Base-by-base conservation (phyloP, 1,284 basidiomycete species). In the Neolentinus lepideus region DNA sequence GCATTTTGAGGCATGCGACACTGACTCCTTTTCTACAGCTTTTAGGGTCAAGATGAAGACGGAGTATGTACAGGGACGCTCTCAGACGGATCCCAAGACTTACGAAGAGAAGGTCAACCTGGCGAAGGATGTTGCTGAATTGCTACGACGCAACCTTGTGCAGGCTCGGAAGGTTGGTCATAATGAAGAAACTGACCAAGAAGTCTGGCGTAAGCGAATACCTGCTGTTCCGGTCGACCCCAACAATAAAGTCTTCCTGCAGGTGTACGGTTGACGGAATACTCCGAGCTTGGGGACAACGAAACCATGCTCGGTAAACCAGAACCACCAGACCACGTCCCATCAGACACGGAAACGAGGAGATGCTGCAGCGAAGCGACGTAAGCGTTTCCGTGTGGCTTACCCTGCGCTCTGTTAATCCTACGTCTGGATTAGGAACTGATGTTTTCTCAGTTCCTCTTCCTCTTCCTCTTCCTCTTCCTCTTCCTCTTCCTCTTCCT, bases 201-300 rank as follows among this genome's bases (percentile, higher is more conserved):
- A 80, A 10, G 71, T 75, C 22, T 90, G 83, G 77, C 75, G 88
- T 89, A 62, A 55, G 76, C 67, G 16, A 43, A 43, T 6, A 3
- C 24, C 50, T 60, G 43, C n/a, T 43, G 19, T n/a, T 43, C n/a
- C n/a, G n/a, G n/a, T n/a, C n/a, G 38, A 9, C 38, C 16, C 38
- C 6, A 43, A 22, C 14, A 14, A 3, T 38, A 43, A 43, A 6
- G 4, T 16, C n/a, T 16, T 6, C 8, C 38, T 43, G 2, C 58
- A 90, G 89, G 75, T 57, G 63, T 92, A 45, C 76, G 77, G 50
- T 72, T 91, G 47, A 88, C 81, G 2, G 69, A 81, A 45, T 73
- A 90, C 54, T 90, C 85, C 0, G 89, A 92, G 63, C 71, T 92
- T 2, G 89, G 89, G 6, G 79, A 81, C 48, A 92, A 92, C 61